Evolutionary conservation across 164 flowering plant genomes (phyloP), one percentile per base, ranked within the genome.

Genomic region (Euptelea pleiosperma): DNA sequence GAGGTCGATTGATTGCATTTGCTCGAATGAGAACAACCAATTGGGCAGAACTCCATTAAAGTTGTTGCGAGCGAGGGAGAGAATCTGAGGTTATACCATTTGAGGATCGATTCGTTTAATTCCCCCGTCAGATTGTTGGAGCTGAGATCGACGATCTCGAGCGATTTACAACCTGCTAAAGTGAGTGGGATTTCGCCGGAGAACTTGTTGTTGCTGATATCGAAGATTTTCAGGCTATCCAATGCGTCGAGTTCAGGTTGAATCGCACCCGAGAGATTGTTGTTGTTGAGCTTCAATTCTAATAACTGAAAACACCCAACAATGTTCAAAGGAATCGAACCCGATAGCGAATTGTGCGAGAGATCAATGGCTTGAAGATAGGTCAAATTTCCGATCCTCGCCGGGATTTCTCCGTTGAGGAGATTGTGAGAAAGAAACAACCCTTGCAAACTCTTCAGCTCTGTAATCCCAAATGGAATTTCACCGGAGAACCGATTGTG

Each of bases 171-270:
- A 7, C 98, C 98, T 2, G 98, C 98, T 64, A 92, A 69, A 2
- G 97, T 89, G 14, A 87, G 74, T 1, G 97, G 96, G 57, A 92
- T 84, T 65, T 87, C 94, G 18, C 98, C 98, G 11, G 87, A 84
- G 47, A 92, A 78, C 61, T 29, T 62, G 65, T 92, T 92, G 74
- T 74, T 79, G 67, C 97, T 84, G 31, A 89, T 70, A 68, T 86
- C 93, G 30, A 92, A 70, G 47, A 92, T 81, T 75, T 80, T 85
- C 69, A 92, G 52, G 62, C 96, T 79, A 65, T 79, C 85, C 69
- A 92, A 71, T 0, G 98, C 98, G 62, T 92, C 96, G 26, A 92
- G 84, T 73, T 89, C 98, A 0, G 90, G 97, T 49, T 80, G 93
- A 63, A 92, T 89, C 26, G 74, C 79, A 26, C 98, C 97, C 8